Conservation (phyloP, 1,284 basidiomycete species). For the Leccinum fallax region DNA sequence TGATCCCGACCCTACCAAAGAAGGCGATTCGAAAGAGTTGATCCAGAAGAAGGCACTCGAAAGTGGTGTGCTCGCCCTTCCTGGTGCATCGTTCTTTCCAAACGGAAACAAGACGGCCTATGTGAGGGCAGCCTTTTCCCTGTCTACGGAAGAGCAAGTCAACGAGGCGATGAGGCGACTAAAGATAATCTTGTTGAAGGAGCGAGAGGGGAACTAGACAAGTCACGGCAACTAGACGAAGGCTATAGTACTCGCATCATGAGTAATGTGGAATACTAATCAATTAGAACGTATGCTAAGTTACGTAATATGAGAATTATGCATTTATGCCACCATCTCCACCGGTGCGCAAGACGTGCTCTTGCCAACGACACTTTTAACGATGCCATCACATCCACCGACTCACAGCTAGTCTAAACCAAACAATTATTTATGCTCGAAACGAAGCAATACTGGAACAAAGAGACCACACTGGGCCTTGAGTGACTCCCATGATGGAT, state of each 20-base stretch:
- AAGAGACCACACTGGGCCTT: not conserved
- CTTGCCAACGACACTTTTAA: not conserved
- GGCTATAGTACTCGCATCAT: not conserved
- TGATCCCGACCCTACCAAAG: slow-evolving; percentile 42
- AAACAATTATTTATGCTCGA: not conserved
- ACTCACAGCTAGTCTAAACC: not conserved
- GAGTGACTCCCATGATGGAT: no score
- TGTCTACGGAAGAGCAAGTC: slow-evolving; percentile 69
- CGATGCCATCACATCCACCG: not conserved
- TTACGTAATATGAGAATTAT: not conserved
- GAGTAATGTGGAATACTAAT: slow-evolving; percentile 12
- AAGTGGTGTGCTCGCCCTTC: slow-evolving; percentile 86
- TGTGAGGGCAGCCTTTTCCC: slow-evolving; percentile 81
- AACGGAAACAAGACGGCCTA: slow-evolving; percentile 67
- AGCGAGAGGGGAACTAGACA: slow-evolving; percentile 30
- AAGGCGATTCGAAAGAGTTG: slow-evolving; percentile 75
- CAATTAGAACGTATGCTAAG: not conserved
- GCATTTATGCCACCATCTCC: no score
- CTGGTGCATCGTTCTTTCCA: slow-evolving; percentile 80
- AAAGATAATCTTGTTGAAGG: slow-evolving; percentile 60
- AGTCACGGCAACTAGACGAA: not conserved
- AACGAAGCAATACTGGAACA: not conserved
- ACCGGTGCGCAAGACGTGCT: not conserved
- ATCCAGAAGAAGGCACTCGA: slow-evolving; percentile 80
- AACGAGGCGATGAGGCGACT: slow-evolving; percentile 77